These are phyloP conservation scores for Alnus rubra DNA, from an alignment of 306 rosid genomes.

Conservation along the genomic window DNA sequence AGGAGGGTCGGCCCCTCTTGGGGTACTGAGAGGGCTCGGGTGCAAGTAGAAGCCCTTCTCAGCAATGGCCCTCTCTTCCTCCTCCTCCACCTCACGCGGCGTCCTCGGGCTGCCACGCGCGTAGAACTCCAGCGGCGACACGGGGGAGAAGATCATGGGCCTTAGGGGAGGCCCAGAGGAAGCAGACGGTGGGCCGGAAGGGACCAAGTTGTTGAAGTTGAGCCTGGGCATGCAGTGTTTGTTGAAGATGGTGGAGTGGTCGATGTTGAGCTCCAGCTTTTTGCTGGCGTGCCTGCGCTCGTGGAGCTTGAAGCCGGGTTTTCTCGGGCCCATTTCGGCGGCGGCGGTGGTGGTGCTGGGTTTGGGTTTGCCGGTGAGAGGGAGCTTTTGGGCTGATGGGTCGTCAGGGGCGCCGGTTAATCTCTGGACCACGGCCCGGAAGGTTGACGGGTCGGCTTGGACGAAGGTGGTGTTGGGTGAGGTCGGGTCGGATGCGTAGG, in stretches of 20 bases:
- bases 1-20: conserved; percentile 66
- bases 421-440: conserved; percentile 77
- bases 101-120: conserved; percentile 65
- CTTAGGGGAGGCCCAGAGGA: conserved; percentile 7
- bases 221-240: conserved; percentile 4
- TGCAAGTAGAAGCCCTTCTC: conserved; percentile 79
- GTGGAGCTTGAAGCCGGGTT: conserved; percentile 69
- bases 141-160: conserved; percentile 60
- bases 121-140: conserved; percentile 68
- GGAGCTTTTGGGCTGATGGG: conserved; percentile 63
- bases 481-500: conserved; percentile 50
- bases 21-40: conserved; percentile 58
- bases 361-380: conserved; percentile 45
- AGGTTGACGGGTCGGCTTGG: conserved; percentile 77
- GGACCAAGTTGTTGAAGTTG: conserved; percentile 14
- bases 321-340: conserved; percentile 46
- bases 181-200: conserved; percentile 19
- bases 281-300: conserved; percentile 68
- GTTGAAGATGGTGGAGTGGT: conserved; percentile 16
- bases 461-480: conserved; percentile 82
- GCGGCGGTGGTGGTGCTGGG: conserved; percentile 27
- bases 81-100: conserved; percentile 36
- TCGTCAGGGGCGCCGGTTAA: conserved; percentile 82
- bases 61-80: conserved; percentile 58
- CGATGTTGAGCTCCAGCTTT: conserved; percentile 65